These are phyloP conservation scores for Malus hybrid DNA, from an alignment of 331 rosid species.

Conservation along the genomic window DNA sequence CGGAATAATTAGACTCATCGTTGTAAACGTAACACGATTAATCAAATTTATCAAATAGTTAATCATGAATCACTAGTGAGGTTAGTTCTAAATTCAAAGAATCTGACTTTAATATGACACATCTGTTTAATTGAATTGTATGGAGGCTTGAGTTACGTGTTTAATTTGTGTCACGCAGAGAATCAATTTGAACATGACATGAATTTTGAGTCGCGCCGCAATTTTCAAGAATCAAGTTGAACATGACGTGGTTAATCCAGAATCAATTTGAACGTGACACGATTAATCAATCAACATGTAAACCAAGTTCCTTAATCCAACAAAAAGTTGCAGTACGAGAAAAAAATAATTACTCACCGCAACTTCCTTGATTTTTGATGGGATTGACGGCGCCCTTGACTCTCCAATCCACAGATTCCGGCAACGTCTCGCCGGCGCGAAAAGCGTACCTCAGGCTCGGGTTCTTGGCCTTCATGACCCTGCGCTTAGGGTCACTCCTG, in stretches of 20 bases:
- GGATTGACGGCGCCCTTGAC: conserved; percentile 51
- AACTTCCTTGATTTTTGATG: conserved; percentile 75
- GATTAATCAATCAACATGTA: not conserved
- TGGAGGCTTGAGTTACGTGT: not conserved
- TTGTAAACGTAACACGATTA: too few species aligned
- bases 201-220: too few species aligned
- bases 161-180: too few species aligned
- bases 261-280: not conserved
- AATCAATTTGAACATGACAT: not conserved
- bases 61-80: not conserved
- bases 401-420: conserved; percentile 78
- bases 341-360: conserved; percentile 44
- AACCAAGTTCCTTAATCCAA: not conserved
- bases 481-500: conserved; percentile 32
- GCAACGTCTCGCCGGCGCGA: conserved; percentile 36
- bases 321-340: too few species aligned
- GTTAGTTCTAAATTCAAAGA: not conserved
- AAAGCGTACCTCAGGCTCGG: conserved; percentile 48
- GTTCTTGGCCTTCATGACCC: conserved; percentile 47
- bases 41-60: too few species aligned
- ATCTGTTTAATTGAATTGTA: not conserved
- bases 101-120: not conserved
- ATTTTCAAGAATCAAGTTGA: too few species aligned
- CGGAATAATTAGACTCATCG: too few species aligned
- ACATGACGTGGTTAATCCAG: too few species aligned